Percentiles rank a stretch among this genome's conserved stretches.
Evolutionary conservation across 2,329 filamentous ascomycete species (phyloP).

Genomic region (Penicillium polonicum): DNA sequence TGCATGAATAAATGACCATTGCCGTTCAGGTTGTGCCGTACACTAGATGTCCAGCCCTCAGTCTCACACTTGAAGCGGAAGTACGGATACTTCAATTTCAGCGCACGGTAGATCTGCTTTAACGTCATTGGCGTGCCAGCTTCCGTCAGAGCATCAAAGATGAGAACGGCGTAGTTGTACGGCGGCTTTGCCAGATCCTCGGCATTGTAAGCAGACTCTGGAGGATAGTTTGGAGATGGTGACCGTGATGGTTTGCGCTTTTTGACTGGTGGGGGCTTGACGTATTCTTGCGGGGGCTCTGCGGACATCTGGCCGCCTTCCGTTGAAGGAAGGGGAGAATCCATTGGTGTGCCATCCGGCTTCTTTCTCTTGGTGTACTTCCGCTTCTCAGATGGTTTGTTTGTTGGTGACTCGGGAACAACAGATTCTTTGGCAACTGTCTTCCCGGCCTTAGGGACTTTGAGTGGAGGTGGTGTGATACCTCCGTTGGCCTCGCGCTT

Average conservation of each 20-base stretch:
- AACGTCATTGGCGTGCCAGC: constrained; percentile 60
- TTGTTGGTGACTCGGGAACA: constrained; percentile 36
- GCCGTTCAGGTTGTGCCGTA: constrained; percentile 62
- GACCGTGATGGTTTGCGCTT: constrained; percentile 56
- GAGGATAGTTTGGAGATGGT: constrained; percentile 61
- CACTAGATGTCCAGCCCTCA: constrained; percentile 65
- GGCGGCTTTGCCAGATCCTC: constrained; percentile 63
- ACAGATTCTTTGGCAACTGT: constrained; percentile 33
- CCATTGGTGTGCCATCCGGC: constrained; percentile 41
- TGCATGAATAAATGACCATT: constrained; percentile 60
- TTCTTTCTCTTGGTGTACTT: constrained; percentile 52
- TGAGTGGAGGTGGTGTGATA: constrained; percentile 42
- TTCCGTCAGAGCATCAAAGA: constrained; percentile 62
- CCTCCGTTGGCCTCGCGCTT: constrained; percentile 50
- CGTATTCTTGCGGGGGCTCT: constrained; percentile 40
- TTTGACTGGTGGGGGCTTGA: constrained; percentile 48
- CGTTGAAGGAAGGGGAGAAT: constrained; percentile 44
- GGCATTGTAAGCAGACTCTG: constrained; percentile 59
- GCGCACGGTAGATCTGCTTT: constrained; percentile 64
- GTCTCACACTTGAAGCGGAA: constrained; percentile 62
- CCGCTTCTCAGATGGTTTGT: constrained; percentile 46
- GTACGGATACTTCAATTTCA: constrained; percentile 63
- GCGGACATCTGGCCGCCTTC: constrained; percentile 39
- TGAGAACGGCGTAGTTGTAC: constrained; percentile 63
- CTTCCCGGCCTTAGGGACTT: constrained; percentile 35